Conservation (phyloP, 1,284 basidiomycete genomes). For the Microbotryum saponariae region DNA sequence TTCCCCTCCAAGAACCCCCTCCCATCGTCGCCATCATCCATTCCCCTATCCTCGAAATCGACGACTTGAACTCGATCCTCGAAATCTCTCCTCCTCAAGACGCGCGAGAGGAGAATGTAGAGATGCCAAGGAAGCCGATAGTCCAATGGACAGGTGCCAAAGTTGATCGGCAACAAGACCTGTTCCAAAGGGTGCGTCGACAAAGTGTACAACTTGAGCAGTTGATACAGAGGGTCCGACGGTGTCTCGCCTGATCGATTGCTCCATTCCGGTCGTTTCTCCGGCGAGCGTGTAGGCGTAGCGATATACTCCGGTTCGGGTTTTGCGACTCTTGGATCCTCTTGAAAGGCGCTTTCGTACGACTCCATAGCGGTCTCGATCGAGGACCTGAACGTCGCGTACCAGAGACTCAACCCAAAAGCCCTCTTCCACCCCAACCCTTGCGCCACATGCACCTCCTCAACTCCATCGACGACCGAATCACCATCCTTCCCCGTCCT, state of each 20-base stretch:
- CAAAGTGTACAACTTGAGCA: constrained; percentile 68
- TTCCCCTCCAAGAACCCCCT: constrained; percentile 52
- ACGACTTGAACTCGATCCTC: constrained; percentile 56
- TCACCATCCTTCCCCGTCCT: constrained; percentile 28
- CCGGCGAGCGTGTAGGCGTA: constrained; percentile 26
- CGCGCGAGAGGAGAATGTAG: constrained; percentile 76
- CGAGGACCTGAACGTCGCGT: constrained; percentile 63
- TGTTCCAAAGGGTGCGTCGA: constrained; percentile 47
- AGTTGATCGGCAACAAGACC: constrained; percentile 59
- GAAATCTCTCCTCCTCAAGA: constrained; percentile 75
- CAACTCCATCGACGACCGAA: constrained; percentile 54
- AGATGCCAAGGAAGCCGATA: constrained; percentile 86
- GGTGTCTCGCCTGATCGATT: constrained; percentile 27
- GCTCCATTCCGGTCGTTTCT: constrained; percentile 36
- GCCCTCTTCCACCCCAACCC: constrained; percentile 91
- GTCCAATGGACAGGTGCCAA: constrained; percentile 67
- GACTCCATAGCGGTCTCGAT: constrained; percentile 60
- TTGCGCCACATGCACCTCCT: constrained; percentile 65
- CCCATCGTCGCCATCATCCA: constrained; percentile 43
- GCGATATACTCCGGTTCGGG: constrained; percentile 66
- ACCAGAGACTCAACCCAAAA: constrained; percentile 89
- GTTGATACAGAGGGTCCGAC: constrained; percentile 68
- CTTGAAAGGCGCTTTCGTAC: constrained; percentile 50
- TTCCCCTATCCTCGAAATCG: constrained; percentile 40
- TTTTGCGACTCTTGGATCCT: constrained; percentile 39